These are phyloP conservation scores for Yamadazyma aaseri DNA, from an alignment of 1,139 yeast species.

Conservation along the genomic window DNA sequence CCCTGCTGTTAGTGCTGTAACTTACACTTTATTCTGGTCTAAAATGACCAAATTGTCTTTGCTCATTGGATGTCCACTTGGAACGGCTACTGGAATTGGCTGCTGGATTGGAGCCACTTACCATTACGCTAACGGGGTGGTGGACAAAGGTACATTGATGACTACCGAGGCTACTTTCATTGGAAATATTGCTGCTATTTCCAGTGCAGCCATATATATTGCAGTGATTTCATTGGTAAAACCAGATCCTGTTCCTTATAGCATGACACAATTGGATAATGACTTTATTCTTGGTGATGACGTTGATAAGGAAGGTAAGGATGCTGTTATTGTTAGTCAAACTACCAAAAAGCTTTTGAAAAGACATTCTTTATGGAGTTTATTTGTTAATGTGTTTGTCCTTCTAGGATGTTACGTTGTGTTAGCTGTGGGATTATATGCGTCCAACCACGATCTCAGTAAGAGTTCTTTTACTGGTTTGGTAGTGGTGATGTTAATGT, in stretches of 20 bases:
- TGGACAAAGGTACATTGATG: conserved; percentile 23
- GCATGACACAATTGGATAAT: conserved; percentile 17
- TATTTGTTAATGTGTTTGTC: conserved; percentile 22
- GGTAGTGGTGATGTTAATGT: conserved; percentile 30
- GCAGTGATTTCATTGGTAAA: conserved; percentile 23
- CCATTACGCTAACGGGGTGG: conserved; percentile 21
- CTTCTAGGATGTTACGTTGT: conserved; percentile 28
- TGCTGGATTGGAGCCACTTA: conserved; percentile 44
- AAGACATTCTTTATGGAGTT: conserved; percentile 22
- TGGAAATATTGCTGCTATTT: conserved; percentile 34
- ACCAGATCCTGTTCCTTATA: conserved; percentile 25
- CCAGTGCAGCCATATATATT: conserved; percentile 23
- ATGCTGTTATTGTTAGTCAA: conserved; percentile 21
- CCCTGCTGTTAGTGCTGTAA: conserved; percentile 37
- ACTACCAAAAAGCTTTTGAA: conserved; percentile 20
- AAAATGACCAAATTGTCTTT: conserved; percentile 45
- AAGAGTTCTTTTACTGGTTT: conserved; percentile 29
- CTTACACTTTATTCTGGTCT: conserved; percentile 42
- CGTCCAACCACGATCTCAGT: conserved; percentile 28
- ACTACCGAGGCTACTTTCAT: conserved; percentile 29
- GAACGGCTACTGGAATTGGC: conserved; percentile 43
- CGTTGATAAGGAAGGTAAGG: conserved; percentile 27
- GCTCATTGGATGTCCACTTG: conserved; percentile 45
- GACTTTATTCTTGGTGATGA: conserved; percentile 31
- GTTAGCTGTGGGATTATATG: conserved; percentile 22